A percentile compares a stretch with the other conserved stretches of the same genome.
These are phyloP conservation scores for Eremothecium cymbalariae DNA, from an alignment of 1,139 yeast genomes.

Conservation along the genomic window DNA sequence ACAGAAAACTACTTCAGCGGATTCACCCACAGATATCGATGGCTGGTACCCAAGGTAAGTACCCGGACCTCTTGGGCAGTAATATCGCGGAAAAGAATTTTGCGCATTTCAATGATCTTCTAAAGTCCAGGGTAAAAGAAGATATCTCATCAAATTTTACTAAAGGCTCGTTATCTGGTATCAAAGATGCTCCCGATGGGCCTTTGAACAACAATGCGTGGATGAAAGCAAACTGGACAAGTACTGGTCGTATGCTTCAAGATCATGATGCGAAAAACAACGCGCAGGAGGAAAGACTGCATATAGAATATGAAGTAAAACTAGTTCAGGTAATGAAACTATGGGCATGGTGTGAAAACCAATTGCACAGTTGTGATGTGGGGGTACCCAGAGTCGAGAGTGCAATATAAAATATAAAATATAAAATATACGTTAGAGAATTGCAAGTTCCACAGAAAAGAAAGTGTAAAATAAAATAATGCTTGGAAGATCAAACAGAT, in stretches of 20 bases:
- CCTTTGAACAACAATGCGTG: constrained; percentile 9
- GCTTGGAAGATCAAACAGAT: too few relatives aligned
- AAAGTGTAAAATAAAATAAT: too few relatives aligned
- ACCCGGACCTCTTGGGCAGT: constrained; percentile 18
- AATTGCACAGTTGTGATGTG: constrained; percentile 37
- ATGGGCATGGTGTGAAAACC: constrained; percentile 55
- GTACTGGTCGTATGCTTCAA: constrained; percentile 16
- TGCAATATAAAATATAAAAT: too few relatives aligned
- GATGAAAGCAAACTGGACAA: constrained; percentile 13
- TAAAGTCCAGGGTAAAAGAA: constrained; percentile 15
- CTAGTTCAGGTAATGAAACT: constrained; percentile 49
- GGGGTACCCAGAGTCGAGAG: constrained; percentile 33
- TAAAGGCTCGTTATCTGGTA: constrained; percentile 14
- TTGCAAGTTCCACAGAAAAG: too few relatives aligned
- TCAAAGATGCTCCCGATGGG: constrained; percentile 12
- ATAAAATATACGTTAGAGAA: too few relatives aligned
- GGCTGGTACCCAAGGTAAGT: constrained; percentile 11
- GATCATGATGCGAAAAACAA: constrained; percentile 11
- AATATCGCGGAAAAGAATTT: constrained; percentile 12
- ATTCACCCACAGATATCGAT: constrained; percentile 20
- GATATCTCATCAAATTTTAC: constrained; percentile 13
- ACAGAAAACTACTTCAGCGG: constrained; percentile 33
- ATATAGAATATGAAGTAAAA: constrained; percentile 33
- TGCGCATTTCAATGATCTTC: constrained; percentile 13
- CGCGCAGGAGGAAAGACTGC: constrained; percentile 5